phyloP scores from a whole-genome alignment of 1,284 basidiomycete genomes.

The Tilletia caries region DNA sequence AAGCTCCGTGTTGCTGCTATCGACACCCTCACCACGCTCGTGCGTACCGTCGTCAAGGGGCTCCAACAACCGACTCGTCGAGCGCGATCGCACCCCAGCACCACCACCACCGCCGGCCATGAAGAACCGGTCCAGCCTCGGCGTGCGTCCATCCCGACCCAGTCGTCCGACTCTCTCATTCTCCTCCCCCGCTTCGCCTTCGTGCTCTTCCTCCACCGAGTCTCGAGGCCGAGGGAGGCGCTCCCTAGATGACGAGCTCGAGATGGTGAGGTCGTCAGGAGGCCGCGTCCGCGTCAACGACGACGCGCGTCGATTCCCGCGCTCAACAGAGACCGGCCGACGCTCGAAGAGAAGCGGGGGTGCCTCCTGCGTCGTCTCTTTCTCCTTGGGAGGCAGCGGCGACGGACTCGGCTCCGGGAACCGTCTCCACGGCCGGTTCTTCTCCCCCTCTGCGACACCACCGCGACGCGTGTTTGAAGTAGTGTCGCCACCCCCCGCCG shows the following conservation, averaged over 20 bases:
- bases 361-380: not conserved
- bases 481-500: no score
- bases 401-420: not conserved
- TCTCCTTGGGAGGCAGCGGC: not conserved
- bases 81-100: no score
- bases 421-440: constrained; percentile 8
- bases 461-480: no score
- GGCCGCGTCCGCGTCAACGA: not conserved
- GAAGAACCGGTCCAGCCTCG: no score
- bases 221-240: no score
- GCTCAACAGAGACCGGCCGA: not conserved
- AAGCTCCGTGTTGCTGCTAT: not conserved
- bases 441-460: not conserved
- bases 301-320: not conserved
- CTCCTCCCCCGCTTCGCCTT: no score
- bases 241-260: not conserved
- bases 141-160: no score
- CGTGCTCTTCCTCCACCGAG: no score
- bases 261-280: not conserved
- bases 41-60: not conserved
- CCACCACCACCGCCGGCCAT: no score
- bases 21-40: not conserved
- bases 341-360: not conserved
- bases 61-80: no score
- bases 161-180: no score